Percentiles rank a stretch among this genome's conserved stretches.
Evolutionary conservation across 2,329 filamentous ascomycete genomes (phyloP).

Genomic region (Aspergillus melleus): DNA sequence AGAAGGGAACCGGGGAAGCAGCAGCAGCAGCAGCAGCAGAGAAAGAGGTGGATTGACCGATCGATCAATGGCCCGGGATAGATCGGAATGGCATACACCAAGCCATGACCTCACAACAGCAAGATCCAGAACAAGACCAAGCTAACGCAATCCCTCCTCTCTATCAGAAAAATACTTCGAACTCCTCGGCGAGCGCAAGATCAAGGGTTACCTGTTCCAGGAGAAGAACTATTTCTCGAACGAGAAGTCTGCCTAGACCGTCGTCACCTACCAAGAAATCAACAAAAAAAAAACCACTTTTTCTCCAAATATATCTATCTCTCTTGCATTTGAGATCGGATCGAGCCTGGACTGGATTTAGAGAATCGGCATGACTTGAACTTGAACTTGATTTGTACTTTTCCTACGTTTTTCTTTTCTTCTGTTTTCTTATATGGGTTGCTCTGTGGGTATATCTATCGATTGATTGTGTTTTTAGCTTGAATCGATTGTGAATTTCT

Average conservation of each 20-base stretch:
- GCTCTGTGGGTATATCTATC: constrained; percentile 1
- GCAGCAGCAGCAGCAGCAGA: no score
- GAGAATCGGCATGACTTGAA: neutral
- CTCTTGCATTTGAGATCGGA: neutral
- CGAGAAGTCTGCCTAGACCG: constrained; percentile 29
- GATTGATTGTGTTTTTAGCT: constrained; percentile 11
- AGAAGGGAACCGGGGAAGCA: no score
- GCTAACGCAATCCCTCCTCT: neutral
- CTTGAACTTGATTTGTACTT: constrained; percentile 8
- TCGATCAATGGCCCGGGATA: no score
- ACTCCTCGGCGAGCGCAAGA: constrained; percentile 61
- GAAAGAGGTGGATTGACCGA: no score
- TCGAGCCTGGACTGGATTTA: neutral
- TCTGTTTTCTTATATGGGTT: constrained; percentile 1
- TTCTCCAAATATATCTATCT: neutral
- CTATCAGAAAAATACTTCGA: constrained; percentile 63
- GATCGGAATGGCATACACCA: no score
- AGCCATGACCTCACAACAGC: neutral
- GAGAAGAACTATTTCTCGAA: constrained; percentile 60
- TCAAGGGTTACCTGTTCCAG: constrained; percentile 64
- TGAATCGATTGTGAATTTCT: constrained; percentile 5
- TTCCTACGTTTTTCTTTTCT: neutral
- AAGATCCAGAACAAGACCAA: neutral
- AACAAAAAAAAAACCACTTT: neutral
- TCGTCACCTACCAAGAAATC: neutral